phyloP scores from a whole-genome alignment of 805 yeast genomes.

The Myxozyma nipponensis region DNA sequence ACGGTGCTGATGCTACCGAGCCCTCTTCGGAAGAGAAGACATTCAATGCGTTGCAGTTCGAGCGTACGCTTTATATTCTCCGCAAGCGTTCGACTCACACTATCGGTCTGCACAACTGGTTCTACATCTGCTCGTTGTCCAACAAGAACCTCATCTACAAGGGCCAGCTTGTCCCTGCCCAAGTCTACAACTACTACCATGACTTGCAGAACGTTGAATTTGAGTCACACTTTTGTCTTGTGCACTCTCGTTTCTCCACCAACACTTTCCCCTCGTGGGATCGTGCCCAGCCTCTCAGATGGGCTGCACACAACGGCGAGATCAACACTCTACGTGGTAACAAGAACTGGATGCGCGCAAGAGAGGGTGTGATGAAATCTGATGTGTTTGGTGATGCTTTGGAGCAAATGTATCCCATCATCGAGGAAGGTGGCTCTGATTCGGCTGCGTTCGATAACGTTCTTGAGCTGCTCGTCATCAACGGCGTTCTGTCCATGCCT shows the following conservation, averaged over 20 bases:
- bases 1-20: conserved; percentile 41
- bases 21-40: conserved; percentile 53
- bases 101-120: conserved; percentile 95
- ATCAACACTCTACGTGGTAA: conserved; percentile 95
- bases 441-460: conserved; percentile 98
- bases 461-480: conserved; percentile 81
- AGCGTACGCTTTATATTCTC: conserved; percentile 75
- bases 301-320: conserved; percentile 99
- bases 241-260: conserved; percentile 95
- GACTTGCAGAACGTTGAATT: conserved; percentile 88
- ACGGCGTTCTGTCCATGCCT: conserved; percentile 87
- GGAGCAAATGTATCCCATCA: conserved; percentile 87
- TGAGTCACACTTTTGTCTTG: conserved; percentile 93
- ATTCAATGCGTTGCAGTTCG: conserved; percentile 60
- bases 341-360: conserved; percentile 98
- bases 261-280: conserved; percentile 99
- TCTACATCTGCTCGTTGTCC: conserved; percentile 89
- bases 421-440: conserved; percentile 98
- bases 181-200: conserved; percentile 90
- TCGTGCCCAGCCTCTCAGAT: conserved; percentile 95
- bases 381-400: conserved; percentile 84
- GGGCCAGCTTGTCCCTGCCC: conserved; percentile 96
- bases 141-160: conserved; percentile 90
- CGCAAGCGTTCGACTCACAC: conserved; percentile 87
- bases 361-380: conserved; percentile 94